Percentiles rank a stretch among this genome's conserved stretches.
These are phyloP conservation scores for Alternaria incomplexa DNA, from an alignment of 2,329 filamentous ascomycete genomes.

Conservation along the genomic window DNA sequence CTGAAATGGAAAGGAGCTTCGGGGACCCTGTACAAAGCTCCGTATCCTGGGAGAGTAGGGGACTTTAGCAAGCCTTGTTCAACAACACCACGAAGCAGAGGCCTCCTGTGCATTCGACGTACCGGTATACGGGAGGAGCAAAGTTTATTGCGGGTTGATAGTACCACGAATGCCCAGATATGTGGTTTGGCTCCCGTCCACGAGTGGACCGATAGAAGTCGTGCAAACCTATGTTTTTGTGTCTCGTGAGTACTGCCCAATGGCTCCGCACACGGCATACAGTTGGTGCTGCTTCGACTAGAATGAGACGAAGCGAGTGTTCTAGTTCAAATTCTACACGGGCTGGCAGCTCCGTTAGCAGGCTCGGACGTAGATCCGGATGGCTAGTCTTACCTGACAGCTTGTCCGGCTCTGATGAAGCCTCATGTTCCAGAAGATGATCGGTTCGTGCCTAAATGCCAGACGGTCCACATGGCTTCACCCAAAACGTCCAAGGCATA, in stretches of 20 bases:
- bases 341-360: conserved; percentile 26
- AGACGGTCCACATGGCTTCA: conserved; percentile 16
- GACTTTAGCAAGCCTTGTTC: conserved; percentile 9
- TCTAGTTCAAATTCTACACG: conserved; percentile 23
- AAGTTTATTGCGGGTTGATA: conserved; percentile 28
- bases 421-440: conserved; percentile 24
- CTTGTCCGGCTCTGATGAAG: conserved; percentile 21
- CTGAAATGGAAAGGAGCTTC: conserved; percentile 12
- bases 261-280: conserved; percentile 18
- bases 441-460: conserved; percentile 19
- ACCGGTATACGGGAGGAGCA: conserved; percentile 10
- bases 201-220: conserved; percentile 25
- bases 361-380: conserved; percentile 40
- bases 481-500: conserved; percentile 21
- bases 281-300: conserved; percentile 9
- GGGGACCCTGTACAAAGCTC: conserved; percentile 11
- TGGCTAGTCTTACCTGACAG: conserved; percentile 20
- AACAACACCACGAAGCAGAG: conserved; percentile 3
- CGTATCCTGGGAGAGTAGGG: conserved; percentile 11
- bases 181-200: conserved; percentile 24
- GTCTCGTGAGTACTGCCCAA: conserved; percentile 26
- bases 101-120: neutral
- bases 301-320: conserved; percentile 25
- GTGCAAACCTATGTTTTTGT: conserved; percentile 23
- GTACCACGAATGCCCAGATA: conserved; percentile 29